Conservation (phyloP, 441 rosid species). For the Gossypium gossypioides region DNA sequence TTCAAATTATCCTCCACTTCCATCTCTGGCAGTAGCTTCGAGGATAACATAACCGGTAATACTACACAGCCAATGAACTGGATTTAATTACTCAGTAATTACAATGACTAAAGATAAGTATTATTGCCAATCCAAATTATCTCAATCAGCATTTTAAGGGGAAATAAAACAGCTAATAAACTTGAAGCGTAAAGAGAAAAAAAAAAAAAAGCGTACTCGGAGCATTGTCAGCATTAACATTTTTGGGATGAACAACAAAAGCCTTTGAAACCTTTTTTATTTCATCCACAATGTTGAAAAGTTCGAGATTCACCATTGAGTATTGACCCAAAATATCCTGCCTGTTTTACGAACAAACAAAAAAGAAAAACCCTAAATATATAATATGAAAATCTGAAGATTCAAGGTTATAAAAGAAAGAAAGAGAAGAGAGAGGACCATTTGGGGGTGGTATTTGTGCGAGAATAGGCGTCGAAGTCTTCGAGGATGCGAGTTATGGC, state of each 20-base stretch:
- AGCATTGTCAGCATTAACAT: slow-evolving; percentile 80
- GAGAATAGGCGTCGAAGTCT: slow-evolving; percentile 65
- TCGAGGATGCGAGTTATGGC: slow-evolving; percentile 83
- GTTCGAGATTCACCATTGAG: slow-evolving; percentile 92
- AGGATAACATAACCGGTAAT: slow-evolving; percentile 91
- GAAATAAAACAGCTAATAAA: not conserved
- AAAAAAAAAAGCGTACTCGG: slow-evolving; percentile 32
- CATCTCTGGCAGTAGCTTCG: slow-evolving; percentile 89
- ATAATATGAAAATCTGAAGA: not conserved
- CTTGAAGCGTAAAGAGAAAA: not conserved
- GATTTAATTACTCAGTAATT: not conserved
- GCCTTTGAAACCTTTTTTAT: slow-evolving; percentile 76
- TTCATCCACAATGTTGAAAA: slow-evolving; percentile 82
- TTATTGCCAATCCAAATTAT: not conserved
- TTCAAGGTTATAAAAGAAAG: not conserved
- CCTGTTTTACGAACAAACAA: slow-evolving; percentile 34
- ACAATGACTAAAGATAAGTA: not conserved
- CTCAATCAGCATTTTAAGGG: not conserved
- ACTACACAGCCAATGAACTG: slow-evolving; percentile 36
- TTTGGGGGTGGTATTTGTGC: slow-evolving; percentile 75
- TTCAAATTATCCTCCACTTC: slow-evolving; percentile 72
- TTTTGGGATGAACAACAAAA: slow-evolving; percentile 80
- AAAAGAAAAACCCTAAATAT: not conserved
- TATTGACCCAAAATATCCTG: slow-evolving; percentile 84
- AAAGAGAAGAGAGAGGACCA: slow-evolving; percentile 29